Evolutionary conservation across 129 eudicot species (phyloP).

Genomic region (Kitagawia praeruptora): DNA sequence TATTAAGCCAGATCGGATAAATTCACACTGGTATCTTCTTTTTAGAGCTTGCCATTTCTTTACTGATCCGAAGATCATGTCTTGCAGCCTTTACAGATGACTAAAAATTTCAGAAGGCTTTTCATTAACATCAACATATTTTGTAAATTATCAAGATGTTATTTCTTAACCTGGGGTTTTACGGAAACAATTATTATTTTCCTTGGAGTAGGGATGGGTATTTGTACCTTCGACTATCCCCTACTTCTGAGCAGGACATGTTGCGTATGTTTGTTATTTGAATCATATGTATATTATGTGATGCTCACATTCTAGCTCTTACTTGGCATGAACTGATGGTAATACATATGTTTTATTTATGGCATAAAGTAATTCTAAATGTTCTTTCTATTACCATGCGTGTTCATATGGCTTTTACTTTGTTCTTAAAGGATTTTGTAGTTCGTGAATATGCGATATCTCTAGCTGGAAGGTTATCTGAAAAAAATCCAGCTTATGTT

Average conservation of each 20-base stretch:
- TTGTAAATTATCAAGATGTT: not conserved
- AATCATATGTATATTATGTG: not conserved
- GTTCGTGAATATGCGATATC: conserved; percentile 94
- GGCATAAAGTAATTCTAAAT: not conserved
- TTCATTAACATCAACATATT: not conserved
- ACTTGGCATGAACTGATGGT: not conserved
- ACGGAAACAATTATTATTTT: not conserved
- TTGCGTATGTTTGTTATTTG: not conserved
- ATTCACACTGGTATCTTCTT: not conserved
- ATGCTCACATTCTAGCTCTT: not conserved
- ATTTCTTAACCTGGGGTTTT: not conserved
- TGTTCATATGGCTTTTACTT: conserved; percentile 8
- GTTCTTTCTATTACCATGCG: not conserved
- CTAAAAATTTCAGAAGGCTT: not conserved
- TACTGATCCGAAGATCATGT: not conserved
- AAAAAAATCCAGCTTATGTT: conserved; percentile 96
- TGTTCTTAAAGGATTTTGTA: conserved; percentile 54
- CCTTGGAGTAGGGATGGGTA: not conserved
- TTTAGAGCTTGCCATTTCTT: not conserved
- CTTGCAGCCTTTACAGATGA: not conserved
- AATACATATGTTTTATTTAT: not conserved
- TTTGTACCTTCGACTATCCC: not conserved
- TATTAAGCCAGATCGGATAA: not conserved
- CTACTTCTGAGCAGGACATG: not conserved
- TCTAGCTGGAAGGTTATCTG: conserved; percentile 93